A percentile compares a stretch with the other conserved stretches of the same genome.
Evolutionary conservation across 768 basidiomycete species (phyloP).

Genomic region (Trametopsis cervina): DNA sequence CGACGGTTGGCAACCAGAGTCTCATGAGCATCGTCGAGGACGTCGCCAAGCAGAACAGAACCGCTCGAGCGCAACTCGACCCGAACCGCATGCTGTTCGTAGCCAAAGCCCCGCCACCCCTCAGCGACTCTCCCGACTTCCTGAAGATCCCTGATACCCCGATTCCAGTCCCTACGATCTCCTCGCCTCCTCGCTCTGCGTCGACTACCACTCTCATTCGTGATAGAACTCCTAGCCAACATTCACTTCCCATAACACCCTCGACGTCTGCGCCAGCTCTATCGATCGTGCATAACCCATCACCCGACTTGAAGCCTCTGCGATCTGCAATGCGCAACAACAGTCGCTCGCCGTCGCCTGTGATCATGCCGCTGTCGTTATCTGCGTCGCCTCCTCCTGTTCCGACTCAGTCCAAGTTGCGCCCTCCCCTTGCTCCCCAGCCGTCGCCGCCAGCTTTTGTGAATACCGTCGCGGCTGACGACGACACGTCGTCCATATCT

Average conservation of each 20-base stretch:
- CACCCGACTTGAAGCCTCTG: conserved; percentile 42
- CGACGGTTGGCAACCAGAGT: conserved; percentile 25
- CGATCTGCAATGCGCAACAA: conserved; percentile 54
- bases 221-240: conserved; percentile 6
- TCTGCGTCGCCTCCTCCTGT: conserved; percentile 8
- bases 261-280: not conserved
- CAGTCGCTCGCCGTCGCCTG: conserved; percentile 23
- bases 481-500: conserved; percentile 44
- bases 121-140: conserved; percentile 18
- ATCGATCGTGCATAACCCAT: conserved; percentile 9
- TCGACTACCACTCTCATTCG: not conserved
- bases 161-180: not conserved
- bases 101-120: conserved; percentile 42
- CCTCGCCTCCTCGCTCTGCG: not conserved
- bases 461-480: conserved; percentile 12
- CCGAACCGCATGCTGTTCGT: conserved; percentile 30
- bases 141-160: conserved; percentile 1
- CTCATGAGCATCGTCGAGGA: conserved; percentile 68
- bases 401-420: conserved; percentile 2
- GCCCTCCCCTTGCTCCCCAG: conserved; percentile 5
- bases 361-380: conserved; percentile 4
- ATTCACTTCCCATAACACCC: conserved; percentile 8
- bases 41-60: conserved; percentile 37
- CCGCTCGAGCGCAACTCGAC: conserved; percentile 21
- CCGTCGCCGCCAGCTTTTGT: not conserved